Evolutionary conservation across 768 basidiomycete species (phyloP), one percentile per base, ranked within the genome.

Genomic region (Phanerodontia chrysosporium): DNA sequence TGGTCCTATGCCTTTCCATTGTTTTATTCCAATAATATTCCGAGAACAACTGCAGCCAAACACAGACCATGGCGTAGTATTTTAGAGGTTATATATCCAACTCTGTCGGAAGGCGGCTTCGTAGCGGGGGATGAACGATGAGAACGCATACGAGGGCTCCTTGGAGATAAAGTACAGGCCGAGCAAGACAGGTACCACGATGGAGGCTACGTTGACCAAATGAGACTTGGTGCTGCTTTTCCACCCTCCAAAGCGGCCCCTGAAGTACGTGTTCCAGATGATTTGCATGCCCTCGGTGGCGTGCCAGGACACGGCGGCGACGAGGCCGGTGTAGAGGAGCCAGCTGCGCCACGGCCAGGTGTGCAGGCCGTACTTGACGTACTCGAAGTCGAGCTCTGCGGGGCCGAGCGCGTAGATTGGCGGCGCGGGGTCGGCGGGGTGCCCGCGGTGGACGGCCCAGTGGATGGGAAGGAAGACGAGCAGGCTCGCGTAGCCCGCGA

Each of bases 341-440:
- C 80, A 84, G 65, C 80, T 87, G 39, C 81, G 75, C 67, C 74
- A 71, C 0, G 90, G 89, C 81, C 85, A 91, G 18, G 58, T 72
- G 16, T 76, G 75, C 39, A 93, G 70, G 2, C 83, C 89, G 5
- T 81, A 78, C 68, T 93, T 92, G 58, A 94, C 89, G 69, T 86
- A 93, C 62, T 92, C 88, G 68, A 81, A 94, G 71, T 91, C 86
- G 36, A 95, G 79, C 65, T 94, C 90, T 0, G 86, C 77, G 0
- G 92, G 91, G 16, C 86, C 83, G 24, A 93, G 75, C 1, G 77
- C 70, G 49, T 73, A 72, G 55, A 91, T 84, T 22, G 84, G 85
- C 1, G 75, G 66, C 8, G 57, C 56, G 1, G 77, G 72, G 54
- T 69, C 69, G 25, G 76, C 75, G 18, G 86, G 91, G 57, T 76